phyloP scores from a whole-genome alignment of 2,329 filamentous ascomycete species.

The Cladobotryum mycophilum region DNA sequence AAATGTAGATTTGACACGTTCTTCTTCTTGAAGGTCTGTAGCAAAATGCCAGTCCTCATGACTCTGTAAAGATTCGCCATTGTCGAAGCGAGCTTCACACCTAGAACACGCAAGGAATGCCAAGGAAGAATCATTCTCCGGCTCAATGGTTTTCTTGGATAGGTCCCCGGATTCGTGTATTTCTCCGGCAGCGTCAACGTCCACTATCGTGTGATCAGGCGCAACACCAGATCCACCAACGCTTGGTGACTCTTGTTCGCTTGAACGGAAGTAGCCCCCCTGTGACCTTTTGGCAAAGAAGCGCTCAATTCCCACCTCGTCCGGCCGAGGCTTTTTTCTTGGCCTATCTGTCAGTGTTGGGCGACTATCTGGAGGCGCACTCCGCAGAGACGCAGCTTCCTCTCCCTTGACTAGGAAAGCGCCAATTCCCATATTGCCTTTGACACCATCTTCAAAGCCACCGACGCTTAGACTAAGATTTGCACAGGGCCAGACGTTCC shows the following conservation, averaged over 20 bases:
- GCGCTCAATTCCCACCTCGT: slow-evolving; percentile 46
- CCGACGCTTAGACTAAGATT: slow-evolving; percentile 82
- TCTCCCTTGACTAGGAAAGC: slow-evolving; percentile 76
- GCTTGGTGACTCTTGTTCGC: slow-evolving; percentile 14
- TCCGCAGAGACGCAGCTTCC: slow-evolving; percentile 43
- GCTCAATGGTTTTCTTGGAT: too few species aligned
- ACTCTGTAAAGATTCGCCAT: slow-evolving; percentile 56
- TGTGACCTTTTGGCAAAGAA: slow-evolving; percentile 47
- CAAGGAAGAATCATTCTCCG: slow-evolving; percentile 14
- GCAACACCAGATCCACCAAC: neutral
- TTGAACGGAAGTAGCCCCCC: slow-evolving; percentile 22
- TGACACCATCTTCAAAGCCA: slow-evolving; percentile 86
- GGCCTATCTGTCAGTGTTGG: slow-evolving; percentile 12
- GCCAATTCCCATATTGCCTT: slow-evolving; percentile 79
- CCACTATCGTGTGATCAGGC: slow-evolving; percentile 9
- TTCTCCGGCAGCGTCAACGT: slow-evolving; percentile 5
- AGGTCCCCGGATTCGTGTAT: too few species aligned
- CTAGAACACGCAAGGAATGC: slow-evolving; percentile 49
- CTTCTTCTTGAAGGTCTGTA: slow-evolving; percentile 66
- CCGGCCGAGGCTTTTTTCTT: slow-evolving; percentile 30
- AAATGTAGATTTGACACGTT: slow-evolving; percentile 46
- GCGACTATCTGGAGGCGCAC: slow-evolving; percentile 17
- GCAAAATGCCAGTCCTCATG: slow-evolving; percentile 96
- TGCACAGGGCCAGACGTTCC: slow-evolving; percentile 81
- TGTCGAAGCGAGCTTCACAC: slow-evolving; percentile 57